Evolutionary conservation across 495 filamentous ascomycete species (phyloP).

Genomic region (Parmelia sp.): DNA sequence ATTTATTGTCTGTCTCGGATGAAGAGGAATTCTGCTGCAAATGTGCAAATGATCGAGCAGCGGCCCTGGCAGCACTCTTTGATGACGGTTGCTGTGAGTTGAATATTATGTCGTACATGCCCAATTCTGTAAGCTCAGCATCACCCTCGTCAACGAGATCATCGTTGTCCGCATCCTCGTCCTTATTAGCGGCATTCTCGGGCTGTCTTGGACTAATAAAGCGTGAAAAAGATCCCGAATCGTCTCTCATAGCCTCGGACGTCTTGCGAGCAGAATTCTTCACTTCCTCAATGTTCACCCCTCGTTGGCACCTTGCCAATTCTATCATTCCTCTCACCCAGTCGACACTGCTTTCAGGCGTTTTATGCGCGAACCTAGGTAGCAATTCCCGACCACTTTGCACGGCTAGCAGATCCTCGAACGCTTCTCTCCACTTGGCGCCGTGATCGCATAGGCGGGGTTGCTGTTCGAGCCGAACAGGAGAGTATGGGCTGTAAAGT

Average conservation of each 20-base stretch:
- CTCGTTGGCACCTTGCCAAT: background rate
- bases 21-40: slow-evolving; percentile 24
- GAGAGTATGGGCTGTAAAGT: slow-evolving; percentile 47
- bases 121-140: slow-evolving; percentile 36
- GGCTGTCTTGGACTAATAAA: background rate
- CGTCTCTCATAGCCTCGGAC: background rate
- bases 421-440: slow-evolving; percentile 45
- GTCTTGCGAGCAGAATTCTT: background rate
- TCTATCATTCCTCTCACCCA: slow-evolving; percentile 21
- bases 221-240: slow-evolving; percentile 1
- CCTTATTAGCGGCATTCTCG: slow-evolving; percentile 12
- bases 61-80: background rate
- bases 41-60: slow-evolving; percentile 12
- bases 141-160: slow-evolving; percentile 21
- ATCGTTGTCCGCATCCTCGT: slow-evolving; percentile 11
- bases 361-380: background rate
- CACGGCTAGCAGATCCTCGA: slow-evolving; percentile 49
- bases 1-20: slow-evolving; percentile 1
- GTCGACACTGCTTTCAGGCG: background rate
- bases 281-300: background rate
- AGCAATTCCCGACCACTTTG: slow-evolving; percentile 43
- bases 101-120: slow-evolving; percentile 43
- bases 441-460: slow-evolving; percentile 28
- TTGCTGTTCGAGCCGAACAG: slow-evolving; percentile 42
- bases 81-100: slow-evolving; percentile 10